Base-by-base conservation (phyloP, 2,329 filamentous ascomycete species). In the Beauveria sp. region DNA sequence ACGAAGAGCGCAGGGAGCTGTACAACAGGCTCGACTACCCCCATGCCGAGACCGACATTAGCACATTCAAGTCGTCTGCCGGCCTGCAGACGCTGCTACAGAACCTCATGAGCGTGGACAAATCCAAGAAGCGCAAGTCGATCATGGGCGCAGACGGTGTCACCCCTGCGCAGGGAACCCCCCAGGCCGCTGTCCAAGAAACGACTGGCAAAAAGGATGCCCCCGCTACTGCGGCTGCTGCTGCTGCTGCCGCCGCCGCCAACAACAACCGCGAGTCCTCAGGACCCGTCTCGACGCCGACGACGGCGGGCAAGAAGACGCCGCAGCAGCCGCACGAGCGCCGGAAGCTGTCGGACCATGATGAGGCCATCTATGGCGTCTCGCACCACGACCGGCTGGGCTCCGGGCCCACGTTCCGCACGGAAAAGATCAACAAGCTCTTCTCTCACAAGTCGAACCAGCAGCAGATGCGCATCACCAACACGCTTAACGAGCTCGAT, bases 11-110 rank as follows among this genome's bases (percentile, higher is more conserved):
- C 60, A 86, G 88, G 67, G 93, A 96, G 72, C 84, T 96, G 50
- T 96, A 93, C 75, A 85, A 86, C 65, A 85, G 93, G 58, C 86
- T 99, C 12, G 93, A 97, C 70, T 90, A 91, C 65, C 93, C 93
- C 0, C 78, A 81, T 63, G 72, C 81, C 68, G 78, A 89, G 77
- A 74, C 88, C 77, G 89, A 90, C 68, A 90, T 90, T 63, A 83
- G 81, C 67, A 80, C 85, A 52, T 96, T 96, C 77, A 91, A 91
- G 69, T 89, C 90, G 20, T 96, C 90, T 59, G 81, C 87, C 64
- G 91, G 91, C 8, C 78, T 99, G 4, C 86, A 90, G 60, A 85
- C 87, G 59, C 82, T 98, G 20, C 84, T 96, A 63, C 87, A 93
- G 70, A 92, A 88, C 65, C 84, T 98, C 42, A 84, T 96, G 73